Percentiles rank a stretch among this genome's conserved stretches.
Conservation (phyloP, 306 rosid genomes). For the Lathyrus aphaca region DNA sequence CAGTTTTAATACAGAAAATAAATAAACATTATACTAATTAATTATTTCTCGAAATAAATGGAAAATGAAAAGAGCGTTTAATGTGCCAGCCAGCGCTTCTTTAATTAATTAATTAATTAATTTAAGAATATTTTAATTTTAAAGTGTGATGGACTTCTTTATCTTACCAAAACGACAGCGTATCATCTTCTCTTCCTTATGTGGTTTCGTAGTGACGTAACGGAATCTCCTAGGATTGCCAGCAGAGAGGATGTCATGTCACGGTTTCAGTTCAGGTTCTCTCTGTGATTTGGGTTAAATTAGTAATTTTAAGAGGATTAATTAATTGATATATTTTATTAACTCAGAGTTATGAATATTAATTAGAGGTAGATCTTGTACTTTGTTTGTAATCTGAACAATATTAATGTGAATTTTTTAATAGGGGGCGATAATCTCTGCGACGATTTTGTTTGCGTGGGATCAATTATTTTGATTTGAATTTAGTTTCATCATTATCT, state of each 20-base stretch:
- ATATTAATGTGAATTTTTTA: not conserved
- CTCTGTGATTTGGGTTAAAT: conserved; percentile 8
- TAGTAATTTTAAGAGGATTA: not conserved
- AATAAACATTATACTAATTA: not conserved
- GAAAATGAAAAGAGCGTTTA: not conserved
- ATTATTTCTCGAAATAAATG: not conserved
- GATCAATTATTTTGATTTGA: conserved; percentile 8
- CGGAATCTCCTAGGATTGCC: conserved; percentile 50
- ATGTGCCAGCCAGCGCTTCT: conserved; percentile 58
- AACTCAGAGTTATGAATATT: not conserved
- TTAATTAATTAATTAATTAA: not conserved
- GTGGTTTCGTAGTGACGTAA: conserved; percentile 55
- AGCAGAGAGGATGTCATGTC: conserved; percentile 16
- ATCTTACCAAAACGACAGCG: conserved; percentile 5
- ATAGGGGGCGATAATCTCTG: conserved; percentile 13
- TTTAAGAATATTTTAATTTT: too few species aligned
- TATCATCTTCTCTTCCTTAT: not conserved
- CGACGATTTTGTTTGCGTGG: conserved; percentile 25
- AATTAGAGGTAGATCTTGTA: conserved; percentile 11
- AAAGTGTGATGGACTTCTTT: not conserved
- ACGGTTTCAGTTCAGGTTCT: not conserved
- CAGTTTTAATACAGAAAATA: conserved; percentile 4
- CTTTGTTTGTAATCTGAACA: not conserved
- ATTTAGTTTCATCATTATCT: conserved; percentile 10
- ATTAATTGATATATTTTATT: not conserved